phyloP scores from a whole-genome alignment of 140 eudicot species.

The Ambrosia hybrid region DNA sequence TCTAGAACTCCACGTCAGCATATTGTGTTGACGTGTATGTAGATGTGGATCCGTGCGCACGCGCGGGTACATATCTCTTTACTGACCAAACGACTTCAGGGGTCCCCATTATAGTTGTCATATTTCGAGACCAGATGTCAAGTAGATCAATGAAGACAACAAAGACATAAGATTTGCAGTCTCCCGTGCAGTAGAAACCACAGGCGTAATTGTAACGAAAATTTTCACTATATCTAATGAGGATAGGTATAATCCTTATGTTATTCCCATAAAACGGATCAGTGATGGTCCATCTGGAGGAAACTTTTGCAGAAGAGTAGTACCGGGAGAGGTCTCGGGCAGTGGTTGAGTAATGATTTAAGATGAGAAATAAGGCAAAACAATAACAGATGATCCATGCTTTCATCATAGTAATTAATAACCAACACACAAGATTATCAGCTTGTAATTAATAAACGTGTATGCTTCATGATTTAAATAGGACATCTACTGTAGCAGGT shows the following conservation, averaged over 20 bases:
- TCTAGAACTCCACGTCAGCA: too few relatives aligned
- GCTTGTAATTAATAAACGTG: neutral
- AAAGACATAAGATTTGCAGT: neutral
- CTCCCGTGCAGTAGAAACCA: neutral
- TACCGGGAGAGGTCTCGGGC: too few relatives aligned
- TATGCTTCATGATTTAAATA: neutral
- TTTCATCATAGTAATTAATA: neutral
- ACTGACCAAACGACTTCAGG: neutral
- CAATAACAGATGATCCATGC: neutral
- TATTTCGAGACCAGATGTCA: too few relatives aligned
- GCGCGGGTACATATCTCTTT: too few relatives aligned
- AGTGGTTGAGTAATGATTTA: too few relatives aligned
- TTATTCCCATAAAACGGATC: neutral
- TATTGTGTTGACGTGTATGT: too few relatives aligned
- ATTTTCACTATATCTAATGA: too few relatives aligned
- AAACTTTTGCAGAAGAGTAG: too few relatives aligned
- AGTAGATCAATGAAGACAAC: neutral
- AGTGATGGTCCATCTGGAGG: too few relatives aligned
- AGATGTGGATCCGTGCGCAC: too few relatives aligned
- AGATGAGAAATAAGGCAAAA: neutral
- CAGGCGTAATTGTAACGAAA: too few relatives aligned
- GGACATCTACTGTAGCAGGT: neutral
- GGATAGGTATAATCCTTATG: neutral
- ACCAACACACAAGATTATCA: neutral
- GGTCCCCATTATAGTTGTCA: neutral